Conservation (phyloP, 345 rosid species). For the Citrus cavaleriei region DNA sequence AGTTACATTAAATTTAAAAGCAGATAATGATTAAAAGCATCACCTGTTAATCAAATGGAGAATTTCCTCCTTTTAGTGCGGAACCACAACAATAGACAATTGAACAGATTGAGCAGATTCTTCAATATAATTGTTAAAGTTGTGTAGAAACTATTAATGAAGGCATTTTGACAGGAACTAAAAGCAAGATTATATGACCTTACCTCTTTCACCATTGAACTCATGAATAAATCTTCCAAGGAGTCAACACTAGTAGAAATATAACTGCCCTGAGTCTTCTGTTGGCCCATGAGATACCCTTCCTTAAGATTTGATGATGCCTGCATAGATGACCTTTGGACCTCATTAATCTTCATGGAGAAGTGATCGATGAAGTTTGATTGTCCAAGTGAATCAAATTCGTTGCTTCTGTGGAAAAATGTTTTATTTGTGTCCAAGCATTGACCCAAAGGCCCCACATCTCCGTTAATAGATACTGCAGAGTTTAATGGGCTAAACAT, state of each 20-base stretch:
- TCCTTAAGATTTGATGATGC: slow-evolving; percentile 33
- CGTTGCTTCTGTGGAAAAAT: slow-evolving; percentile 28
- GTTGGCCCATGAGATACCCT: slow-evolving; percentile 42
- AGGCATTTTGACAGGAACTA: neutral
- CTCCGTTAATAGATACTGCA: slow-evolving; percentile 26
- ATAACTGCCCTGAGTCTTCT: slow-evolving; percentile 44
- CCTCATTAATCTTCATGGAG: slow-evolving; percentile 33
- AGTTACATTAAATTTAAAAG: neutral
- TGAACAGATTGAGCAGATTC: neutral
- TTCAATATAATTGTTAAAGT: neutral
- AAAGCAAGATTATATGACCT: slow-evolving; percentile 11
- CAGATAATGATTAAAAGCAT: neutral
- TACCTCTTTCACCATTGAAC: slow-evolving; percentile 61
- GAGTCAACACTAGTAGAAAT: slow-evolving; percentile 46
- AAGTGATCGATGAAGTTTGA: slow-evolving; percentile 30
- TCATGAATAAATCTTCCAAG: slow-evolving; percentile 55
- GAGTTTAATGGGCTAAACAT: slow-evolving; percentile 32
- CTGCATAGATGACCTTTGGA: slow-evolving; percentile 33
- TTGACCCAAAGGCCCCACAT: slow-evolving; percentile 20
- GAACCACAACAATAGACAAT: neutral
- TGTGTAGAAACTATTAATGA: neutral
- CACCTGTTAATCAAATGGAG: neutral
- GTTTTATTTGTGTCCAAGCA: slow-evolving; percentile 36
- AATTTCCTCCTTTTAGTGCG: neutral
- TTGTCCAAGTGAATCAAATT: slow-evolving; percentile 37